Conservation (phyloP, 768 basidiomycete species). For the Lentinula guzmanii region DNA sequence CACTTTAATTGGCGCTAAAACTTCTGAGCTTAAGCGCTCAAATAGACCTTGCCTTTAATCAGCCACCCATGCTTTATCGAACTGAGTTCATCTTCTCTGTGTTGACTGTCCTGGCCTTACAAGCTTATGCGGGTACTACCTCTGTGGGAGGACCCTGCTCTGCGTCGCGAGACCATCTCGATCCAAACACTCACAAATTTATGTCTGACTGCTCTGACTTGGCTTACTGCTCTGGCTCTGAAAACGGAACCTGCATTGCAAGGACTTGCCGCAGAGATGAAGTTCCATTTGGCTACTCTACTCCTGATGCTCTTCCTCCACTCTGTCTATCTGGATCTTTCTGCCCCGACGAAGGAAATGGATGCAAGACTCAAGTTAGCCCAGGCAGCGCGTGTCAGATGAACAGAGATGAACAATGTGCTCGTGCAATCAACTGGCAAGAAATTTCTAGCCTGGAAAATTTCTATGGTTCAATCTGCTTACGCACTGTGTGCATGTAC, state of each 20-base stretch:
- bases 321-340: constrained; percentile 48
- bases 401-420: constrained; percentile 56
- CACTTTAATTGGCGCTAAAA: too few species aligned
- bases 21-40: too few species aligned
- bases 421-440: constrained; percentile 31
- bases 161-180: constrained; percentile 42
- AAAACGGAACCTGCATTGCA: constrained; percentile 41
- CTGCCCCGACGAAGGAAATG: constrained; percentile 64
- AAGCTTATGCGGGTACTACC: not conserved
- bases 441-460: constrained; percentile 33
- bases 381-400: constrained; percentile 51
- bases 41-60: too few species aligned
- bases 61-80: too few species aligned
- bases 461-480: constrained; percentile 53
- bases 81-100: not conserved
- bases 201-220: constrained; percentile 55
- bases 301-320: constrained; percentile 37
- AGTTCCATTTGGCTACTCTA: constrained; percentile 47
- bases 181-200: constrained; percentile 49
- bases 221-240: constrained; percentile 44
- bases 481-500: constrained; percentile 54
- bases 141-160: constrained; percentile 24
- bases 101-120: not conserved
- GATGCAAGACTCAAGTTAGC: constrained; percentile 35
- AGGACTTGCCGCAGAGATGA: constrained; percentile 56